Conservation (phyloP, 352 stramenopile species). For the Phytophthora tubulina region DNA sequence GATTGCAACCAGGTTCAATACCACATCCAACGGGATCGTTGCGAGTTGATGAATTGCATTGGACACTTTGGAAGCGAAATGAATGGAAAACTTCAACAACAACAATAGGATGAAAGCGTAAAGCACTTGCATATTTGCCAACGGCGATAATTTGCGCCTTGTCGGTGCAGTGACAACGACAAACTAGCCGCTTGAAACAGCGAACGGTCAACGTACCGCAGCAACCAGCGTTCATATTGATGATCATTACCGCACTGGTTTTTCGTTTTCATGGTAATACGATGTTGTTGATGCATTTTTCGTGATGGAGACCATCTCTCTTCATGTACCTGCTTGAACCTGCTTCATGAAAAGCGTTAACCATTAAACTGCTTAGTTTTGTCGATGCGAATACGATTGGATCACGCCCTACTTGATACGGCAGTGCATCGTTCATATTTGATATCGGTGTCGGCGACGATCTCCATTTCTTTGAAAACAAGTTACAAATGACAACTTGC, state of each 20-base stretch:
- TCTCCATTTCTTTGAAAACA: too few relatives aligned
- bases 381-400: too few relatives aligned
- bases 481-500: too few relatives aligned
- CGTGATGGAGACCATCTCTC: too few relatives aligned
- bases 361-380: too few relatives aligned
- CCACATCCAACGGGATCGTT: conserved; percentile 31
- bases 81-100: conserved; percentile 29
- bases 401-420: too few relatives aligned
- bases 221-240: neutral
- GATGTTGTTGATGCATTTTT: conserved; percentile 1
- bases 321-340: too few relatives aligned
- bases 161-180: conserved; percentile 1
- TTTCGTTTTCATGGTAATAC: neutral
- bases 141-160: neutral
- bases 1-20: conserved; percentile 25
- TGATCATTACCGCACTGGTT: neutral
- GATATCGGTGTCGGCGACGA: too few relatives aligned
- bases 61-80: conserved; percentile 10
- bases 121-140: neutral
- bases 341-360: too few relatives aligned
- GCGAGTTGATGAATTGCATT: conserved; percentile 14
- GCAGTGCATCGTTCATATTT: too few relatives aligned
- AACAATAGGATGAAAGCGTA: neutral
- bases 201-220: neutral
- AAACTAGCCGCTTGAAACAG: conserved; percentile 3